Base-by-base conservation (phyloP, 192 early-diverging fungal genomes). In the Oehlia diaphana region DNA sequence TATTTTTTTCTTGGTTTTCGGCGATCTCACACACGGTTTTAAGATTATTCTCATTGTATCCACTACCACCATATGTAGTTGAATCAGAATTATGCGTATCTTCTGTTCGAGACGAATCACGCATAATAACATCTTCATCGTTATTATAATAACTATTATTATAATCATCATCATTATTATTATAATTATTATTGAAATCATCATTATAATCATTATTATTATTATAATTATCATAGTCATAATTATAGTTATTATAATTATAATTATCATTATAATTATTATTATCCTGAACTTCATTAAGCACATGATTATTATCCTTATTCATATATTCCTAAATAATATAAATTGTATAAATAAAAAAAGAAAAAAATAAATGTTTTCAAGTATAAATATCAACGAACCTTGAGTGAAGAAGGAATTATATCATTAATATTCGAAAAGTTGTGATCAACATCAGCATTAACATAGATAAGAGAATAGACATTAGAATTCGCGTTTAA, bases 391-490 rank as follows among this genome's bases (percentile, higher is more conserved):
- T 47, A 42, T 16, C 50, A 72, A 72, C 71, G 0, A 10, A 72
- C 71, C 71, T 72, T 72, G 9, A 72, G 71, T 26, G 71, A 72
- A 50, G 21, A 4, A 28, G 42, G 44, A 26, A 72, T 72, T 8
- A 50, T n/a, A 72, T 72, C 71, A 5, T 19, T 13, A 26, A 72
- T 44, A 31, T 72, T 31, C 26, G 47, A 26, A 14, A 72, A 49
- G 26, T 72, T 72, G 19, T 50, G 13, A 72, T 72, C 71, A 28
- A 33, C n/a, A 23, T 50, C 16, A 49, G 10, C 39, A 49, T 47
- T 21, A 31, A 72, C 71, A 72, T 72, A 72, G 28, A 72, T 49
- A 23, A 72, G 71, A 21, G 71, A 44, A 49, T 72, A 50, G 31
- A 72, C 47, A 50, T 10, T 31, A 50, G 23, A 35, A 19, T 21